A percentile compares a stretch with the other conserved stretches of the same genome.
Evolutionary conservation across 164 flowering plant species (phyloP).

Genomic region (Dillenia turbinata): DNA sequence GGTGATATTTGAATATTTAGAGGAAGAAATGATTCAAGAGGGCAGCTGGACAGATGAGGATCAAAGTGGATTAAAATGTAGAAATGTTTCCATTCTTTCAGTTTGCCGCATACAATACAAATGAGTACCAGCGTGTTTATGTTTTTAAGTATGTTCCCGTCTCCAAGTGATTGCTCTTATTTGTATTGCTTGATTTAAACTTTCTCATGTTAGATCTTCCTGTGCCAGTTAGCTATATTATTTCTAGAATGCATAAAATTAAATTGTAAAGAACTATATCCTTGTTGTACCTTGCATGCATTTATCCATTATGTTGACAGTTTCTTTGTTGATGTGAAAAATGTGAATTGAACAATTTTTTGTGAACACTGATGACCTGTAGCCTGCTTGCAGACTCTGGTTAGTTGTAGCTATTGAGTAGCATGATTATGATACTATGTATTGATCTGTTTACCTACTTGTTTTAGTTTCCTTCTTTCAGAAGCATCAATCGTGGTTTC

Average conservation of each 20-base stretch:
- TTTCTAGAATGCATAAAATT: neutral
- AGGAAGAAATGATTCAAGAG: no score
- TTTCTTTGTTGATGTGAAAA: conserved; percentile 4
- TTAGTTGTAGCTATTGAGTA: conserved; percentile 1
- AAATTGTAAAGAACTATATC: neutral
- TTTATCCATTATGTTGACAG: neutral
- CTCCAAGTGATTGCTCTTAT: no score
- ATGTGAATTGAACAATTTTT: neutral
- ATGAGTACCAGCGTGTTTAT: no score
- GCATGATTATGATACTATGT: conserved; percentile 9
- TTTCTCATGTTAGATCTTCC: no score
- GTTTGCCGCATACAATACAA: no score
- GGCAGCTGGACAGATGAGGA: no score
- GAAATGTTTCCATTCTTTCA: no score
- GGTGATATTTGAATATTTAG: no score
- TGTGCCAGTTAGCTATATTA: no score
- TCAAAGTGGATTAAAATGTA: no score
- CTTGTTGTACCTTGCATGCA: neutral
- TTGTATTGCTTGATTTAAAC: no score
- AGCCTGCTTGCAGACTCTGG: neutral
- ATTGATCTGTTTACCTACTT: conserved; percentile 21
- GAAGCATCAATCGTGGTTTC: conserved; percentile 87
- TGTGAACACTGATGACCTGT: neutral
- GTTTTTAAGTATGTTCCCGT: no score
- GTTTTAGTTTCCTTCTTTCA: conserved; percentile 45